phyloP scores from a whole-genome alignment of 2,329 filamentous ascomycete species.

The Calonectria hongkongensis region DNA sequence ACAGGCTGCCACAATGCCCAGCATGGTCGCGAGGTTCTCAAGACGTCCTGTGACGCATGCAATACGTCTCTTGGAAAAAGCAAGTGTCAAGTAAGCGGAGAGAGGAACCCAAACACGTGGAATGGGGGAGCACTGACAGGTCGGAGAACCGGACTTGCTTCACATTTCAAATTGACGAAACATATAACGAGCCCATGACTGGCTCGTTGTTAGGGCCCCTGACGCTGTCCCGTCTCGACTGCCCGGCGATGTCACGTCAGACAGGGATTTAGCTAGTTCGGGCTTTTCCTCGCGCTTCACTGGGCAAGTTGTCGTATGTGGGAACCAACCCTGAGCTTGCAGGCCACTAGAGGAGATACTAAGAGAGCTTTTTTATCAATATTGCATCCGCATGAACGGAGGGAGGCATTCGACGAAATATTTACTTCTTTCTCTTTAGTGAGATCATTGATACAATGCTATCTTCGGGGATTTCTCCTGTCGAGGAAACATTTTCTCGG shows the following conservation, averaged over 20 bases:
- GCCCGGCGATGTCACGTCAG: neutral
- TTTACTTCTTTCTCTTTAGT: too few species aligned
- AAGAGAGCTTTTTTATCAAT: too few species aligned
- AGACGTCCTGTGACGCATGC: neutral
- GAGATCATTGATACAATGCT: too few species aligned
- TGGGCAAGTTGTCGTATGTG: too few species aligned
- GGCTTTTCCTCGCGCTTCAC: neutral
- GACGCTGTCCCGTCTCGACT: conserved; percentile 8
- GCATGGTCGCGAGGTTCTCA: neutral
- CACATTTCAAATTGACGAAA: conserved; percentile 7
- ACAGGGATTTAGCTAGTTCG: conserved; percentile 3
- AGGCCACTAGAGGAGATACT: neutral
- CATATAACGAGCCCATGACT: neutral
- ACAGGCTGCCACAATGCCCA: conserved; percentile 1
- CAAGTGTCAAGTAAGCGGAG: conserved; percentile 9
- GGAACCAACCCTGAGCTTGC: neutral
- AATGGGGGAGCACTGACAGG: neutral
- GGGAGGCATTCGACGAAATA: too few species aligned
- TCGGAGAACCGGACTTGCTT: conserved; percentile 15
- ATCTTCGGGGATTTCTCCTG: neutral
- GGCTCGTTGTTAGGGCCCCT: conserved; percentile 14
- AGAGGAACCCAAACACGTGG: neutral
- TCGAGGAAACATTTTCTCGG: neutral
- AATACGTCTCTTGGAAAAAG: neutral
- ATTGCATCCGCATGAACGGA: too few species aligned